Evolutionary conservation across 768 basidiomycete genomes (phyloP).

Genomic region (Podaxis sp.): DNA sequence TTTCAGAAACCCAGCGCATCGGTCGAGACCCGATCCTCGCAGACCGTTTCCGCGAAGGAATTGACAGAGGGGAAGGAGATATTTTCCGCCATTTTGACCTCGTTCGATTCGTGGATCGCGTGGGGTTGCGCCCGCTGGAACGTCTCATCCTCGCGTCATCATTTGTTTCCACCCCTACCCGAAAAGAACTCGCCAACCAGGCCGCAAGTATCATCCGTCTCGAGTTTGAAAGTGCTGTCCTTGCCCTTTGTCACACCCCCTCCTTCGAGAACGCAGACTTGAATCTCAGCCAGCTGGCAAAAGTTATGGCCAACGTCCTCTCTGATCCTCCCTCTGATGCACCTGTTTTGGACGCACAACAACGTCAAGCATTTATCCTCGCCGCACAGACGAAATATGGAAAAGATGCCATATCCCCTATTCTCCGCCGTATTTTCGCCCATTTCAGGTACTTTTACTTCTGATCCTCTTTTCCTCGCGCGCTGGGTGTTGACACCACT

Average conservation of each 20-base stretch:
- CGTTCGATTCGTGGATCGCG: slow-evolving; percentile 76
- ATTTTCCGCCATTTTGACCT: slow-evolving; percentile 84
- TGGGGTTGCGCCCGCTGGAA: slow-evolving; percentile 79
- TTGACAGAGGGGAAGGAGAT: slow-evolving; percentile 87
- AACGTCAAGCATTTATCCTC: slow-evolving; percentile 73
- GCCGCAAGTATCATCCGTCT: slow-evolving; percentile 68
- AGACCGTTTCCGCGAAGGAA: slow-evolving; percentile 86
- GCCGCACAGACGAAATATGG: slow-evolving; percentile 82
- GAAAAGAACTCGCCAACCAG: slow-evolving; percentile 58
- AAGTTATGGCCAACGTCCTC: slow-evolving; percentile 80
- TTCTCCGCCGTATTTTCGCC: slow-evolving; percentile 72
- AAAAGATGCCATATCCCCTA: slow-evolving; percentile 69
- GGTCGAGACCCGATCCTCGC: slow-evolving; percentile 89
- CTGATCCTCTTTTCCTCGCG: slow-evolving; percentile 16
- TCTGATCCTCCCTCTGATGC: slow-evolving; percentile 67
- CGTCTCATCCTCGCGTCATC: slow-evolving; percentile 75
- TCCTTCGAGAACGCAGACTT: slow-evolving; percentile 84
- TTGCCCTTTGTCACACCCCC: slow-evolving; percentile 75
- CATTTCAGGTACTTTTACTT: slow-evolving; percentile 59
- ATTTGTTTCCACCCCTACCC: slow-evolving; percentile 60
- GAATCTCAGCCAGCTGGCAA: slow-evolving; percentile 69
- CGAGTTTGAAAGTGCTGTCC: slow-evolving; percentile 78
- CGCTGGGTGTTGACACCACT: slow-evolving; percentile 7
- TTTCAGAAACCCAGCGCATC: slow-evolving; percentile 86
- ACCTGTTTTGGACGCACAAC: slow-evolving; percentile 68